These are phyloP conservation scores for Colletotrichum godetiae DNA, from an alignment of 2,329 filamentous ascomycete species.

Conservation along the genomic window DNA sequence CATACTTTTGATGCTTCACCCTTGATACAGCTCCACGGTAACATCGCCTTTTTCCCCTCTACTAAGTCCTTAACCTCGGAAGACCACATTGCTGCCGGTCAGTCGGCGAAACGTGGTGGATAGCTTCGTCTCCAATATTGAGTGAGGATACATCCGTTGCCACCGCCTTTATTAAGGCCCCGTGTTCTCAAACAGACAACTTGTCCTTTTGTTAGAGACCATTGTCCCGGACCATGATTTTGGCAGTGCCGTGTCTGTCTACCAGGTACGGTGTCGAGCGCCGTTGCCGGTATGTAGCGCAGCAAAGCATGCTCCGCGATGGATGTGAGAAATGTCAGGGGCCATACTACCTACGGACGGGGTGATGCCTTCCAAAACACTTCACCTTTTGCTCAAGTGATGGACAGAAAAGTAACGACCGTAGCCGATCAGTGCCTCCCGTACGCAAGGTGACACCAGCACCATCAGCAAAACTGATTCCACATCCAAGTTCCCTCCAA, in stretches of 20 bases:
- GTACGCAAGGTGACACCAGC: not conserved
- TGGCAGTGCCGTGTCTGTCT: too few species aligned
- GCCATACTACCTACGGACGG: not conserved
- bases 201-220: not conserved
- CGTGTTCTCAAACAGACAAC: not conserved
- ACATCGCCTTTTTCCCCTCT: too few species aligned
- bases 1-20: not conserved
- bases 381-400: not conserved
- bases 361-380: not conserved
- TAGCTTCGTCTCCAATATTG: not conserved
- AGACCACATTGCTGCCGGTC: not conserved
- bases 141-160: not conserved
- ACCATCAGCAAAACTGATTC: not conserved
- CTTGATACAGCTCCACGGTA: not conserved
- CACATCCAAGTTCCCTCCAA: not conserved
- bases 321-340: not conserved
- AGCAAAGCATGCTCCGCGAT: not conserved
- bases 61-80: too few species aligned
- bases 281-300: not conserved
- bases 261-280: too few species aligned
- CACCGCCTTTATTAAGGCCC: not conserved
- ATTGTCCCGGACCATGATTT: not conserved
- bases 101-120: not conserved
- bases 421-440: not conserved
- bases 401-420: accelerated